A percentile compares a stretch with the other conserved stretches of the same genome.
Evolutionary conservation across 2,329 filamentous ascomycete species (phyloP).

Genomic region (Exophiala sp.): DNA sequence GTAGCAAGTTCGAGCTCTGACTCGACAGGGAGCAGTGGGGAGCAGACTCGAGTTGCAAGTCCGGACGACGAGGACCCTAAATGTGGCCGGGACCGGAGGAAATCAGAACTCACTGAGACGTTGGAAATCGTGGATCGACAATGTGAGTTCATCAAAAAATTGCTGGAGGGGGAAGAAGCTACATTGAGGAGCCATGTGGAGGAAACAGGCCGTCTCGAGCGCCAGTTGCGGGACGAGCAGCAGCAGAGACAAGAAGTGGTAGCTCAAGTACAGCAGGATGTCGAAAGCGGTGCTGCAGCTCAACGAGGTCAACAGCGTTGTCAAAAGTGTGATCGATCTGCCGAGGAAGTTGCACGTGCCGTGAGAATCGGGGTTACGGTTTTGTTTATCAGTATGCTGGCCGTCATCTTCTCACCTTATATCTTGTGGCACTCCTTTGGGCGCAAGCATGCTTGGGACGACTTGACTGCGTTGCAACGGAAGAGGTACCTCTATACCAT

Average conservation of each 20-base stretch:
- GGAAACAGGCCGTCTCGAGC: not conserved
- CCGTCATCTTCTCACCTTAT: not conserved
- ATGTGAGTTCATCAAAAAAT: not conserved
- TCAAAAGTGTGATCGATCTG: not conserved
- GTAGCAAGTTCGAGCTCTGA: not conserved
- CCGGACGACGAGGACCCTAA: not conserved
- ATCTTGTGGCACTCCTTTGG: no score
- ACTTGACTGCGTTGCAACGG: no score
- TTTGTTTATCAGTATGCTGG: not conserved
- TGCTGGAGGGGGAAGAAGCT: not conserved
- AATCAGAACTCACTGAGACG: not conserved
- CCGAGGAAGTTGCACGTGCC: not conserved
- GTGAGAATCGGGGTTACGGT: not conserved
- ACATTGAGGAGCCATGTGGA: not conserved
- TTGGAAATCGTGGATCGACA: not conserved
- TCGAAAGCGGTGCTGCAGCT: not conserved
- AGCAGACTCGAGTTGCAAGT: not conserved
- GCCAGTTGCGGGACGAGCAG: not conserved
- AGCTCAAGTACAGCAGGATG: not conserved
- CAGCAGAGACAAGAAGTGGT: not conserved
- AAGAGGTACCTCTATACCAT: no score
- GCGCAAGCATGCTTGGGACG: no score
- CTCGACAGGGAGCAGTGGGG: no score
- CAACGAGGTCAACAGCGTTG: not conserved
- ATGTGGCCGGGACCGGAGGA: not conserved